Evolutionary conservation across 257 asterid species (phyloP).

Genomic region (Solanum rostratum): DNA sequence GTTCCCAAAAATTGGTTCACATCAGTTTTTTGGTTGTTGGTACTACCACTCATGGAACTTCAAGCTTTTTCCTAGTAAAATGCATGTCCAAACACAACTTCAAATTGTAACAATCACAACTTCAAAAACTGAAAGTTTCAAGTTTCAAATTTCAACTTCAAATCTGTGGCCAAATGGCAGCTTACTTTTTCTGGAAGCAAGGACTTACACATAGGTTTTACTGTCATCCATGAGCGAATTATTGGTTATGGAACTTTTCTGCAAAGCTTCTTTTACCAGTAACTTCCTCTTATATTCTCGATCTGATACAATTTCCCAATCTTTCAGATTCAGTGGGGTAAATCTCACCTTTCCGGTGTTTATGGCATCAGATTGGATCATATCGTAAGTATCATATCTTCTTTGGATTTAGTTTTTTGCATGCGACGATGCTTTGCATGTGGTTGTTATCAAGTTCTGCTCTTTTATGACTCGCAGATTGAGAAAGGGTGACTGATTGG

Average conservation of each 20-base stretch:
- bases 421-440: background rate
- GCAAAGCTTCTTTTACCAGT: background rate
- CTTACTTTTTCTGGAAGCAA: background rate
- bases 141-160: background rate
- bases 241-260: background rate
- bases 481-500: constrained; percentile 52
- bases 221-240: background rate
- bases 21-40: background rate
- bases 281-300: background rate
- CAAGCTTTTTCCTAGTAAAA: background rate
- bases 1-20: background rate
- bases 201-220: background rate
- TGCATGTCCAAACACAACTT: background rate
- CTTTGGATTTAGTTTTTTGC: background rate
- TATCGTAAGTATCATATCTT: constrained; percentile 36
- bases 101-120: background rate
- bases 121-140: background rate
- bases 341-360: constrained; percentile 29
- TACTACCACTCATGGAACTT: background rate
- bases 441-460: constrained; percentile 20
- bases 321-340: constrained; percentile 50
- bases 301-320: background rate
- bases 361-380: constrained; percentile 77
- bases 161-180: background rate
- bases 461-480: constrained; percentile 39